Conservation (phyloP, 768 basidiomycete species). For the Punctularia strigosozonata region DNA sequence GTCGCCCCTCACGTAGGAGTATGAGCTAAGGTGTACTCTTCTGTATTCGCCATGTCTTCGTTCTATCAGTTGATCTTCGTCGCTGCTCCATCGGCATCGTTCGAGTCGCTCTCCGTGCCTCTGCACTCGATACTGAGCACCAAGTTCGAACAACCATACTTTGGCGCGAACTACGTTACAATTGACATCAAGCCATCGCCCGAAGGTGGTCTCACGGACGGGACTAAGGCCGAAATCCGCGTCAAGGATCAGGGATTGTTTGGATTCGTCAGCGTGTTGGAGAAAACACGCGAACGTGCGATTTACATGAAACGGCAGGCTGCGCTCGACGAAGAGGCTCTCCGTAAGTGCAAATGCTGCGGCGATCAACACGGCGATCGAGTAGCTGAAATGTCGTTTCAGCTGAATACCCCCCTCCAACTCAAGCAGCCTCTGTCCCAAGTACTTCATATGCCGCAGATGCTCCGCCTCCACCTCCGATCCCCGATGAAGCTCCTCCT, state of each 20-base stretch:
- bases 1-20: neutral
- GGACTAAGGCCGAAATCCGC: constrained; percentile 56
- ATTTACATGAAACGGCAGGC: constrained; percentile 64
- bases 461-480: constrained; percentile 23
- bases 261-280: constrained; percentile 57
- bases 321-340: constrained; percentile 43
- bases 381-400: constrained; percentile 1
- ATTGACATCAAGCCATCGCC: constrained; percentile 57
- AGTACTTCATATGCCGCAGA: constrained; percentile 32
- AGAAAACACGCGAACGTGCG: constrained; percentile 67
- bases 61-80: constrained; percentile 49
- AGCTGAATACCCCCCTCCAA: constrained; percentile 1
- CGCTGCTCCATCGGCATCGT: constrained; percentile 12
- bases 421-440: constrained; percentile 20
- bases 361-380: neutral
- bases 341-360: constrained; percentile 36
- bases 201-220: constrained; percentile 53
- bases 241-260: constrained; percentile 61
- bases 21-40: constrained; percentile 1
- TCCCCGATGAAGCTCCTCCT: constrained; percentile 39
- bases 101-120: constrained; percentile 42
- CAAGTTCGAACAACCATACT: constrained; percentile 65
- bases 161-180: constrained; percentile 54
- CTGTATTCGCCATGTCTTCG: constrained; percentile 3
- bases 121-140: constrained; percentile 55